phyloP scores from a whole-genome alignment of 352 stramenopile species.

The Globisporangium echinulatum region DNA sequence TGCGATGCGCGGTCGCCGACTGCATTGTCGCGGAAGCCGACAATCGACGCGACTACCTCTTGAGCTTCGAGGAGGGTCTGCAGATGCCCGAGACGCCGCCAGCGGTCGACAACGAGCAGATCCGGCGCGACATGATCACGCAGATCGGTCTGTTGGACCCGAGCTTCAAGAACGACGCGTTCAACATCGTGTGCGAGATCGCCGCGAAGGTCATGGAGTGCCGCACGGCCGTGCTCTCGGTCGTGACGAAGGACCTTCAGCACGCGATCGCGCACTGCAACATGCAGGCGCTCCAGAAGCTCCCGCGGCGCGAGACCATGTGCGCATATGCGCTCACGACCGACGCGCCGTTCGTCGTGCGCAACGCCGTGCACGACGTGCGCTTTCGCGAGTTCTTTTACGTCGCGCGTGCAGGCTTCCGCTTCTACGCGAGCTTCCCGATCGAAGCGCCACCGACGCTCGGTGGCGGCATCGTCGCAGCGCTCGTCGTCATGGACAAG shows the following conservation, averaged over 20 bases:
- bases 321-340: conserved; percentile 28
- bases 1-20: conserved; percentile 13
- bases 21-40: conserved; percentile 19
- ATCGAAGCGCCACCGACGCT: conserved; percentile 20
- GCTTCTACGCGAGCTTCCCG: conserved; percentile 33
- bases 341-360: conserved; percentile 26
- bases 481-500: conserved; percentile 26
- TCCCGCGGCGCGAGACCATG: conserved; percentile 24
- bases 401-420: conserved; percentile 19
- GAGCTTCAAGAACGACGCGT: conserved; percentile 13
- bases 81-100: conserved; percentile 20
- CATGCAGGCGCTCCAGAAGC: conserved; percentile 18
- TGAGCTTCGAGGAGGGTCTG: conserved; percentile 28
- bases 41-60: conserved; percentile 18
- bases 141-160: conserved; percentile 16
- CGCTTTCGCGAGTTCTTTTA: conserved; percentile 34
- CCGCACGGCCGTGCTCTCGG: conserved; percentile 19
- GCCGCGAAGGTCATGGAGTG: conserved; percentile 29
- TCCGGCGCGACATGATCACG: conserved; percentile 20
- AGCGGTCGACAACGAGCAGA: conserved; percentile 13
- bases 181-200: conserved; percentile 25
- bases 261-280: conserved; percentile 24
- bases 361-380: conserved; percentile 24
- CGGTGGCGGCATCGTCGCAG: conserved; percentile 23
- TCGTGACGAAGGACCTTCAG: conserved; percentile 25